Percentiles rank a stretch among this genome's conserved stretches.
These are phyloP conservation scores for Xylariaceae sp. DNA, from an alignment of 2,329 filamentous ascomycete species.

Conservation along the genomic window DNA sequence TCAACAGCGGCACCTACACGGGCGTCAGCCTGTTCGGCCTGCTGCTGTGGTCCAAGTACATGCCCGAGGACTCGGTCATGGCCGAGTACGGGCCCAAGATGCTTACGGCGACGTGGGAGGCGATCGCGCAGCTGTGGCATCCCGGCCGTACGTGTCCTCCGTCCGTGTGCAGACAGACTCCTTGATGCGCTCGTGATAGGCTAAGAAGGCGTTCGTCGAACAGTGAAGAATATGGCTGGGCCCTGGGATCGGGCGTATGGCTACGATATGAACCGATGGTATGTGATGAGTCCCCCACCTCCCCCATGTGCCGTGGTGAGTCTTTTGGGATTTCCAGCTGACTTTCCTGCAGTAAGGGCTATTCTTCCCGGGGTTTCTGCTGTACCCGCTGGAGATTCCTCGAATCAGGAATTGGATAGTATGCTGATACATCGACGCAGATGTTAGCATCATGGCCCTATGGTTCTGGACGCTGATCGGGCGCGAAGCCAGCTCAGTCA, in stretches of 20 bases:
- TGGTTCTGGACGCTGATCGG: slow-evolving; percentile 53
- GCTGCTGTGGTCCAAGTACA: slow-evolving; percentile 52
- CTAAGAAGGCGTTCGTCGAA: slow-evolving; percentile 3
- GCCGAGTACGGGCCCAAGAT: slow-evolving; percentile 41
- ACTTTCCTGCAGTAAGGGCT: too few species aligned
- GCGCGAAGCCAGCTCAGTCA: slow-evolving; percentile 32
- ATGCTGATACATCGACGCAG: too few species aligned
- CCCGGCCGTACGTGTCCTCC: slow-evolving; percentile 26
- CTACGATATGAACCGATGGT: slow-evolving; percentile 57
- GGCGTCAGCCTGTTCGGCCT: slow-evolving; percentile 54
- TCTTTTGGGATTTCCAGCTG: too few species aligned
- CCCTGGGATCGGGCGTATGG: slow-evolving; percentile 59
- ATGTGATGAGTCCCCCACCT: too few species aligned
- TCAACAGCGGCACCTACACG: slow-evolving; percentile 56
- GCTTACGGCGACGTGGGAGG: slow-evolving; percentile 45
- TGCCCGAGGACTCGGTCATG: slow-evolving; percentile 46
- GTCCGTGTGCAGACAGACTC: background rate
- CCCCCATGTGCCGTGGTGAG: too few species aligned
- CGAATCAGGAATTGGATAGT: too few species aligned
- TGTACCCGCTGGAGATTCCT: too few species aligned
- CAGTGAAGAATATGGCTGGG: slow-evolving; percentile 53
- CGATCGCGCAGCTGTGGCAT: slow-evolving; percentile 47
- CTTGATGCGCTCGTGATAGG: background rate
- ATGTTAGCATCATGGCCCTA: slow-evolving; percentile 48
- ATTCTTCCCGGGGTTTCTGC: too few species aligned